phyloP scores from a whole-genome alignment of 2,329 filamentous ascomycete species.

The Fusarium avenaceum region DNA sequence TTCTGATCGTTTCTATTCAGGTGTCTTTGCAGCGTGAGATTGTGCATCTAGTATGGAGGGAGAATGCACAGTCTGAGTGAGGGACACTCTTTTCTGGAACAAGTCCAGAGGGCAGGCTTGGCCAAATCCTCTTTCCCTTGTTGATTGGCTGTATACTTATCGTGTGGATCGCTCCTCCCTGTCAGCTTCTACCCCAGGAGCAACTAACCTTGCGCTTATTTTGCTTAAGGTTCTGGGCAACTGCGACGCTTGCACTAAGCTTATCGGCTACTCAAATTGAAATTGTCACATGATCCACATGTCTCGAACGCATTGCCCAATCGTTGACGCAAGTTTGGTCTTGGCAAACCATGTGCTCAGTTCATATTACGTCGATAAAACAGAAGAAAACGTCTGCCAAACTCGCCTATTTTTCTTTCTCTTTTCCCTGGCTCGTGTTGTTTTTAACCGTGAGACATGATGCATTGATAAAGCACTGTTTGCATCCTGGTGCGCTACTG shows the following conservation, averaged over 20 bases:
- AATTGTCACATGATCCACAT: slow-evolving; percentile 22
- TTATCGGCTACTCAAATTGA: slow-evolving; percentile 41
- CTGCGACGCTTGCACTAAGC: slow-evolving; percentile 38
- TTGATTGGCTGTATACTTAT: slow-evolving; percentile 18
- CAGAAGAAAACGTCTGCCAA: slow-evolving; percentile 6
- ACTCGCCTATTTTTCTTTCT: slow-evolving; percentile 7
- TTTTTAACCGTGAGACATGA: slow-evolving; percentile 15
- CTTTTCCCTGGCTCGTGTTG: not conserved
- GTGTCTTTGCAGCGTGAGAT: slow-evolving; percentile 14
- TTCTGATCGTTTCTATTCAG: slow-evolving; percentile 18
- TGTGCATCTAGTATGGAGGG: slow-evolving; percentile 8
- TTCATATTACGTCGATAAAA: slow-evolving; percentile 16
- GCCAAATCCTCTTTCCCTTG: slow-evolving; percentile 6
- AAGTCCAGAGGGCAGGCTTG: slow-evolving; percentile 36
- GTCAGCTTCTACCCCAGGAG: slow-evolving; percentile 16
- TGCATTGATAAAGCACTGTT: slow-evolving; percentile 8
- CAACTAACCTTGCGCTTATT: slow-evolving; percentile 42
- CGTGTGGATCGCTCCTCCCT: slow-evolving; percentile 18
- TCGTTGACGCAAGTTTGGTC: slow-evolving; percentile 10
- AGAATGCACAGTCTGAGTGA: not conserved
- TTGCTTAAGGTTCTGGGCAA: slow-evolving; percentile 44
- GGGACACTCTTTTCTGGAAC: slow-evolving; percentile 31
- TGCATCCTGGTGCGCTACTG: not conserved
- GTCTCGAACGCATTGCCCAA: slow-evolving; percentile 24
- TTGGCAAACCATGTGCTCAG: slow-evolving; percentile 24